A percentile compares a stretch with the other conserved stretches of the same genome.
Evolutionary conservation across 169 alveolate species (phyloP).

Genomic region (Neospora caninum): DNA sequence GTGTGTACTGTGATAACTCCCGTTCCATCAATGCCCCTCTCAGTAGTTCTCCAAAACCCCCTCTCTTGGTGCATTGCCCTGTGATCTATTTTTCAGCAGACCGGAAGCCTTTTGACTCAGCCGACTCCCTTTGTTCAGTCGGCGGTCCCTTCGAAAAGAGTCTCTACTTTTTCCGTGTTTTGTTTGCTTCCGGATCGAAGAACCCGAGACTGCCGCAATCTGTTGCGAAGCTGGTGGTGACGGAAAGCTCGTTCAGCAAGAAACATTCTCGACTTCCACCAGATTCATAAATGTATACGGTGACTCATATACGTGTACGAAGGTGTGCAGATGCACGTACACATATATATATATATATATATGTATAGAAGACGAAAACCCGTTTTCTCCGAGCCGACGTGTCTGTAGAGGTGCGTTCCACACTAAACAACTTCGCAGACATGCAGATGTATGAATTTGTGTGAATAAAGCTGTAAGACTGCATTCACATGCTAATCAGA

Average conservation of each 20-base stretch:
- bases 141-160: neutral
- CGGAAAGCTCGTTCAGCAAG: neutral
- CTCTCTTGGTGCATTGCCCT: neutral
- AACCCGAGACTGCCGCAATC: neutral
- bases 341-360: conserved; percentile 18
- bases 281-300: neutral
- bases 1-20: no score
- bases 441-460: no score
- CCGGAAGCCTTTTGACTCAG: neutral
- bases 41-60: no score
- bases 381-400: no score
- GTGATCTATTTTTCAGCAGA: neutral
- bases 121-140: neutral
- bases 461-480: no score
- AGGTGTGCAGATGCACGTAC: neutral
- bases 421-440: no score
- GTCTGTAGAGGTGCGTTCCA: no score
- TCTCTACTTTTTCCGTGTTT: neutral
- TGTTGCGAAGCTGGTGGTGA: neutral
- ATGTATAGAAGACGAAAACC: neutral
- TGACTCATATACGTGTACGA: neutral
- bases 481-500: no score
- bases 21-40: no score
- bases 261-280: no score
- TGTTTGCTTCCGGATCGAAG: neutral